phyloP scores from a whole-genome alignment of 1,139 yeast species.

The Suhomyces maxii region DNA sequence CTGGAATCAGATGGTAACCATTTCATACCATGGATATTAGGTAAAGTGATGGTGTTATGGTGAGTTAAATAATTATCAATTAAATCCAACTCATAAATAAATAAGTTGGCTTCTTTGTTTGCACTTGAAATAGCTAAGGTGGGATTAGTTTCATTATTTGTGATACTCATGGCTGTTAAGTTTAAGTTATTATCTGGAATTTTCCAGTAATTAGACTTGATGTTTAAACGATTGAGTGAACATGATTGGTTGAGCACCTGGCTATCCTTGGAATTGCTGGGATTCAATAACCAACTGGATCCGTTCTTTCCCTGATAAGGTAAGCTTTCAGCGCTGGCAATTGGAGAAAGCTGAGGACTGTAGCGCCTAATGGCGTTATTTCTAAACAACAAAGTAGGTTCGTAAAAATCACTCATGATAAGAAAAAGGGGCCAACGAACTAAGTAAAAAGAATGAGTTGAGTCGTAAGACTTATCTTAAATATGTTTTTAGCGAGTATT shows the following conservation, averaged over 20 bases:
- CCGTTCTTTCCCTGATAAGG: conserved; percentile 2
- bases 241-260: conserved; percentile 41
- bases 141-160: conserved; percentile 19
- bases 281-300: conserved; percentile 28
- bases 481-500: too few relatives aligned
- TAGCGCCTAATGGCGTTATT: conserved; percentile 45
- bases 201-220: conserved; percentile 69
- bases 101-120: conserved; percentile 53
- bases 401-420: conserved; percentile 38
- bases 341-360: conserved; percentile 31
- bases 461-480: too few relatives aligned
- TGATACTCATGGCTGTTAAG: conserved; percentile 55
- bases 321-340: conserved; percentile 26
- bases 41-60: conserved; percentile 71
- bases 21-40: conserved; percentile 62
- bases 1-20: conserved; percentile 53
- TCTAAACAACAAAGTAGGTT: conserved; percentile 46
- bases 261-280: conserved; percentile 29
- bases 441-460: too few relatives aligned
- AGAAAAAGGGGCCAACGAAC: background rate
- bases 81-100: conserved; percentile 58
- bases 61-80: conserved; percentile 55
- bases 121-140: conserved; percentile 68
- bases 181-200: conserved; percentile 60
- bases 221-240: conserved; percentile 40